Evolutionary conservation across 345 rosid species (phyloP), one percentile per base, ranked within the genome.

Genomic region (Populus tremula): DNA sequence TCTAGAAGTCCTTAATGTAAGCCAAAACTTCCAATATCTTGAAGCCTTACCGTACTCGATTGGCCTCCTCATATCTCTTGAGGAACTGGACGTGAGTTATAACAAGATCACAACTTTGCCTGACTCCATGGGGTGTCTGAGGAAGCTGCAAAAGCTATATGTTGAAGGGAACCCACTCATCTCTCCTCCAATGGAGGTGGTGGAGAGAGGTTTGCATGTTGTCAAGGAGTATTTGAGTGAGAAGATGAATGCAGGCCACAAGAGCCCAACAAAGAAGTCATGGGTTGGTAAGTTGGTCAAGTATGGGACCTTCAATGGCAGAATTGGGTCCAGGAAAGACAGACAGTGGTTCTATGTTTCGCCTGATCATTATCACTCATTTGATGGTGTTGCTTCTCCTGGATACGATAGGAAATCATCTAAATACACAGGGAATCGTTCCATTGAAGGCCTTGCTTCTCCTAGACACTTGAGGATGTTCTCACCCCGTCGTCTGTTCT

Each of bases 21-120:
- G 98, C 79, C 97, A 92, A 45, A 94, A 94, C 76, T 94, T 94
- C 76, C 98, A 91, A 10, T 84, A 87, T 83, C 92, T 94, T 0
- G 82, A 86, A 33, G 23, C 64, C 5, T 82, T 94, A 1, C 97
- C 97, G 0, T 85, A 86, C 77, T 89, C 97, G 35, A 66, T 93
- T 0, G 97, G 98, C 77, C 89, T 93, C 35, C 87, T 94, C 35
- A 53, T 89, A 16, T 91, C 95, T 65, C 93, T 94, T 10, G 84
- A 88, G 10, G 98, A 93, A 76, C 63, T 94, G 25, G 97, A 94
- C 70, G 85, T 87, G 13, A 94, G 98, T 74, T 93, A 93, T 84
- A 94, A 94, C 86, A 86, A 81, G 66, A 94, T 94, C 69, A 75
- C 83, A 1, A 29, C 53, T 23, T 82, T 94, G 63, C 98, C 98